phyloP scores from a whole-genome alignment of 2,329 filamentous ascomycete genomes.

The Verticillium isaacii region DNA sequence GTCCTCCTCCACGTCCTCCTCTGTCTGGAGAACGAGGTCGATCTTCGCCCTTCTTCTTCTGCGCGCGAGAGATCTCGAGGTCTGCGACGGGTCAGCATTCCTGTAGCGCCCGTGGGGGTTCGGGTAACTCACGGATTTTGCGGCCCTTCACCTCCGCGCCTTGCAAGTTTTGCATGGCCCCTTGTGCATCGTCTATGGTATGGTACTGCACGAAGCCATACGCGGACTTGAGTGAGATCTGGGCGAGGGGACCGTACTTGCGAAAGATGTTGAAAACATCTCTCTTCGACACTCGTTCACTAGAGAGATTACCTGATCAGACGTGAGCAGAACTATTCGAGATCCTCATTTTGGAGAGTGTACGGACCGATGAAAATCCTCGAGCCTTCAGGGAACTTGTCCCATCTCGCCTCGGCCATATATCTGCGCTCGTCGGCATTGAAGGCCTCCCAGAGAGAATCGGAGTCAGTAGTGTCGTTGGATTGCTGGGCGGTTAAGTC shows the following conservation, averaged over 20 bases:
- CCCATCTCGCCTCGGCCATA: slow-evolving; percentile 75
- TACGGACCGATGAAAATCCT: slow-evolving; percentile 74
- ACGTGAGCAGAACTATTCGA: not conserved
- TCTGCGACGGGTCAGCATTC: slow-evolving; percentile 43
- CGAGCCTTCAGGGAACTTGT: slow-evolving; percentile 72
- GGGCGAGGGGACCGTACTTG: slow-evolving; percentile 78
- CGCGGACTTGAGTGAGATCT: slow-evolving; percentile 93
- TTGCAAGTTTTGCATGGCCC: slow-evolving; percentile 74
- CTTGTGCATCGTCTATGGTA: slow-evolving; percentile 65
- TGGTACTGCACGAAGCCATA: slow-evolving; percentile 97
- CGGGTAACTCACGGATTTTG: slow-evolving; percentile 74
- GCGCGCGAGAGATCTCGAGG: slow-evolving; percentile 83
- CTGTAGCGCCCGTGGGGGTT: not conserved
- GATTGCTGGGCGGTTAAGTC: not conserved
- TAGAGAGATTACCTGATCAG: slow-evolving; percentile 75
- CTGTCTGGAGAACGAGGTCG: slow-evolving; percentile 57
- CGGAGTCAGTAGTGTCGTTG: slow-evolving; percentile 7
- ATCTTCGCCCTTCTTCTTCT: slow-evolving; percentile 66
- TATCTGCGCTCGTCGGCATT: slow-evolving; percentile 68
- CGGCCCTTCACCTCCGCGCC: slow-evolving; percentile 79
- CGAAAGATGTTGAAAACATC: slow-evolving; percentile 92
- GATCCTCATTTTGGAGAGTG: slow-evolving; percentile 14
- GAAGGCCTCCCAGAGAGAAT: slow-evolving; percentile 63
- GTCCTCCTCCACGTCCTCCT: slow-evolving; percentile 30
- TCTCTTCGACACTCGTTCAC: slow-evolving; percentile 87